Conservation (phyloP, 2,329 filamentous ascomycete species). For the Berkeleyomyces basicola region DNA sequence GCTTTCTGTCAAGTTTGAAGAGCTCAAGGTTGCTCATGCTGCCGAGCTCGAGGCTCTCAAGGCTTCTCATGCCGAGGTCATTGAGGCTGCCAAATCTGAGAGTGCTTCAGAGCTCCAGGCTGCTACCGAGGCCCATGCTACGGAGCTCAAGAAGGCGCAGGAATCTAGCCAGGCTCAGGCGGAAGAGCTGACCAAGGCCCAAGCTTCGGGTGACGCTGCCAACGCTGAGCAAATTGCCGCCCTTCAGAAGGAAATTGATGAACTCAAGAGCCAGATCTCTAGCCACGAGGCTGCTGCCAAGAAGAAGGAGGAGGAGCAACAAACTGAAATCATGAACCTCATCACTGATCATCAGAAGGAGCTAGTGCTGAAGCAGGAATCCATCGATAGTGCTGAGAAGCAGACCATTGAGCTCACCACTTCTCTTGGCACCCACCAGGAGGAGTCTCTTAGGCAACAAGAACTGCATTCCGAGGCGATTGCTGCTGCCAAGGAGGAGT, state of each 20-base stretch:
- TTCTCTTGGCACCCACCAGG: constrained; percentile 2
- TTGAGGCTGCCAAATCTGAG: constrained; percentile 28
- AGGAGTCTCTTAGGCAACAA: not conserved
- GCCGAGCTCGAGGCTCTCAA: constrained; percentile 28
- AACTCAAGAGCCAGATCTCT: constrained; percentile 18
- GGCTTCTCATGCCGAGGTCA: constrained; percentile 26
- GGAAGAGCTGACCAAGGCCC: constrained; percentile 24
- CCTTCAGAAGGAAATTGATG: constrained; percentile 23
- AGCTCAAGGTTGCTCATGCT: constrained; percentile 25
- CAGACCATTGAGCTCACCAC: constrained; percentile 19
- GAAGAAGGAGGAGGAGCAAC: constrained; percentile 7
- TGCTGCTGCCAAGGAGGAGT: constrained; percentile 7
- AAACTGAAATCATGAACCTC: constrained; percentile 8
- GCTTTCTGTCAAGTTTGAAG: constrained; percentile 27
- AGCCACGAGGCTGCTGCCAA: constrained; percentile 18
- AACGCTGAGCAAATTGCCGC: constrained; percentile 37
- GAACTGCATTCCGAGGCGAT: constrained; percentile 15
- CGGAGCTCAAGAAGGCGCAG: constrained; percentile 25
- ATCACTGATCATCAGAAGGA: constrained; percentile 12
- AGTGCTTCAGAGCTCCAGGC: constrained; percentile 20
- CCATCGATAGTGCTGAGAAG: constrained; percentile 22
- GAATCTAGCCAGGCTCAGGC: too few relatives aligned
- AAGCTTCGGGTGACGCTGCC: constrained; percentile 19
- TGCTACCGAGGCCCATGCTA: constrained; percentile 31
- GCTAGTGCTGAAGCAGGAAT: constrained; percentile 17